Evolutionary conservation across 2,329 filamentous ascomycete genomes (phyloP), one percentile per base, ranked within the genome.

Genomic region (Aspergillus sp.): DNA sequence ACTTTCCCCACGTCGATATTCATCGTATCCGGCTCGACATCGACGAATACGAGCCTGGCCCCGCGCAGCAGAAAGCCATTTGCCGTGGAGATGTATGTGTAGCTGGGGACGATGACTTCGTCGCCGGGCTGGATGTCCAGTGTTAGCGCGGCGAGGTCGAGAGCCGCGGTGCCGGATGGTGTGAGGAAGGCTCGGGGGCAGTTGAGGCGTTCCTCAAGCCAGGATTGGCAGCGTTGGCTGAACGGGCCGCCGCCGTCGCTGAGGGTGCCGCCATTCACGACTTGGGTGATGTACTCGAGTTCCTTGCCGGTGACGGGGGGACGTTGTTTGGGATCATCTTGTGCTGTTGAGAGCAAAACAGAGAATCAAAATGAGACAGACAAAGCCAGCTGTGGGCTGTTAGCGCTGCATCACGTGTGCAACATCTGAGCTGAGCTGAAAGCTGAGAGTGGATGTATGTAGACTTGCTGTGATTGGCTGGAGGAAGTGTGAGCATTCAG

Each of bases 61-160:
- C 48, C 48, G 10, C 44, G 44, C 7, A 48, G 48, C 11, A 46
- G 43, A 9, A 53, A 53, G 2, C 46, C 40, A 27, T 54, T 54
- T 2, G 46, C 48, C 0, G 44, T 52, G 2, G 48, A 46, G 2
- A 46, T 44, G 33, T 49, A 52, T 1, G 50, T 52, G 30, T 51
- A 49, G 28, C 50, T 52, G 1, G 47, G 44, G 4, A 49, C 40
- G 8, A 52, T 52, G 1, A 54, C 39, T 29, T 54, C 51, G 28
- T 54, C 51, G 7, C 49, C 44, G 0, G 46, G 41, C 19, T 42
- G 33, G 1, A 51, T 41, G 13, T 45, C 33, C 5, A 39, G 43
- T 4, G 47, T 32, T 1, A 54, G 34, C 2, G 46, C 48, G 3
- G 46, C 44, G 11, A 54, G 43, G 4, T 49, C 46, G n/a, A 52